A percentile compares a stretch with the other conserved stretches of the same genome.
Evolutionary conservation across 2,329 filamentous ascomycete genomes (phyloP).

Genomic region (Colletotrichum orbiculare): DNA sequence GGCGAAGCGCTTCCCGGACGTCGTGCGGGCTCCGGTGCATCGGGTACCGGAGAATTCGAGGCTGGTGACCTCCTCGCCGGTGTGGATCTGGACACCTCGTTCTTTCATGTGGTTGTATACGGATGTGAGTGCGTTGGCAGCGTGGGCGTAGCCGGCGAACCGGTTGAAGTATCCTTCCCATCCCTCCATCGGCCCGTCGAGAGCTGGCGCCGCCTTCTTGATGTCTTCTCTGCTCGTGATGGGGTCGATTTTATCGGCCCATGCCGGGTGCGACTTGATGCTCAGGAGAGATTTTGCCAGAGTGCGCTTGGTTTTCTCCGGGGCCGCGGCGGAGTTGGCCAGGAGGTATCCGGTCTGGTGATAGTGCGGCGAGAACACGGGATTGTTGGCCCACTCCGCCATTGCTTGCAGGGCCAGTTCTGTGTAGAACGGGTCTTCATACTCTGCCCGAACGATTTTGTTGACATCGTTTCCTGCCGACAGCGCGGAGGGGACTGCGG

Average conservation of each 20-base stretch:
- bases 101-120: slow-evolving; percentile 54
- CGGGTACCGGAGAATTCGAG: slow-evolving; percentile 50
- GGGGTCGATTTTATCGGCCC: slow-evolving; percentile 51
- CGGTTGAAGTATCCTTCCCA: slow-evolving; percentile 71
- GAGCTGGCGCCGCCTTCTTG: slow-evolving; percentile 55
- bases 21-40: slow-evolving; percentile 43
- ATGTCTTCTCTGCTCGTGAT: slow-evolving; percentile 51
- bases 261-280: slow-evolving; percentile 51
- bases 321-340: slow-evolving; percentile 56
- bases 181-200: slow-evolving; percentile 56
- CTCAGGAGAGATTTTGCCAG: slow-evolving; percentile 51
- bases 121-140: slow-evolving; percentile 60
- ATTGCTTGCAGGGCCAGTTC: slow-evolving; percentile 45
- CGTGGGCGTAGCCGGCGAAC: slow-evolving; percentile 67
- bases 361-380: slow-evolving; percentile 45
- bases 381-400: slow-evolving; percentile 50
- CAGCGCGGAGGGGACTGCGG: slow-evolving; percentile 53
- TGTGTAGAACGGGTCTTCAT: slow-evolving; percentile 45
- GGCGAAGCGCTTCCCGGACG: slow-evolving; percentile 38
- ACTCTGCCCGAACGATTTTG: slow-evolving; percentile 50
- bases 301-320: slow-evolving; percentile 56
- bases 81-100: slow-evolving; percentile 47
- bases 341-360: slow-evolving; percentile 53
- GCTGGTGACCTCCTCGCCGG: slow-evolving; percentile 52
- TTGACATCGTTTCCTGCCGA: slow-evolving; percentile 46